Percentiles rank a stretch among this genome's conserved stretches.
phyloP scores from a whole-genome alignment of 2,329 filamentous ascomycete genomes.

The Aspergillus hortae region DNA sequence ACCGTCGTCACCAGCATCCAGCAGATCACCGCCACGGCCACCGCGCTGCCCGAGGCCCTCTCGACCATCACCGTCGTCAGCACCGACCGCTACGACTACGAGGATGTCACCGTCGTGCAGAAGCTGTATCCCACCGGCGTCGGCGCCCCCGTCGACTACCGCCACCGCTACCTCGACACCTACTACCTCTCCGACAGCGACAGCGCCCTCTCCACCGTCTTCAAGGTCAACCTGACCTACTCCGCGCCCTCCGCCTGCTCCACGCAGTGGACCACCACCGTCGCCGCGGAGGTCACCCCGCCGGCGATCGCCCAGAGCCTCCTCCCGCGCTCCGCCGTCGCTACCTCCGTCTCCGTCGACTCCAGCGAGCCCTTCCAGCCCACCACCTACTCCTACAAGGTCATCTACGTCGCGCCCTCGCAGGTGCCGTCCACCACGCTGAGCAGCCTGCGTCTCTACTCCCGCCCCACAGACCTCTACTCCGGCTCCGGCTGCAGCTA shows the following conservation, averaged over 20 bases:
- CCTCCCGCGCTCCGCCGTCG: constrained; percentile 19
- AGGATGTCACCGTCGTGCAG: constrained; percentile 22
- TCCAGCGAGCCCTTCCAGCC: constrained; percentile 20
- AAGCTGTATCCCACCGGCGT: constrained; percentile 26
- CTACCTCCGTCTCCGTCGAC: constrained; percentile 21
- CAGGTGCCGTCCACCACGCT: constrained; percentile 23
- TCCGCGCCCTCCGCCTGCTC: constrained; percentile 27
- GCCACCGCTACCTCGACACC: background rate
- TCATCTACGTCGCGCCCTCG: constrained; percentile 25
- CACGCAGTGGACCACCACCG: constrained; percentile 25
- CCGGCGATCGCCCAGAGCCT: constrained; percentile 13
- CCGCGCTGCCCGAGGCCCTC: constrained; percentile 19
- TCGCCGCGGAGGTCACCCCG: constrained; percentile 16
- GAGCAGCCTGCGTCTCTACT: constrained; percentile 16
- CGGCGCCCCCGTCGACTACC: constrained; percentile 7
- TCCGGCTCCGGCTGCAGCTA: constrained; percentile 13
- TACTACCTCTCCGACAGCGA: constrained; percentile 1
- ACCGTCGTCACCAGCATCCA: constrained; percentile 14
- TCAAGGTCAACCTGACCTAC: constrained; percentile 25
- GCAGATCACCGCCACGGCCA: constrained; percentile 20
- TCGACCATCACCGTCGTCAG: constrained; percentile 22
- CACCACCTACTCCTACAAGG: constrained; percentile 22
- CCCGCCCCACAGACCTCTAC: constrained; percentile 16
- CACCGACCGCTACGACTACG: constrained; percentile 6
- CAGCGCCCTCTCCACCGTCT: constrained; percentile 13